phyloP scores from a whole-genome alignment of 257 asterid species.

The Nicotiana otophora region DNA sequence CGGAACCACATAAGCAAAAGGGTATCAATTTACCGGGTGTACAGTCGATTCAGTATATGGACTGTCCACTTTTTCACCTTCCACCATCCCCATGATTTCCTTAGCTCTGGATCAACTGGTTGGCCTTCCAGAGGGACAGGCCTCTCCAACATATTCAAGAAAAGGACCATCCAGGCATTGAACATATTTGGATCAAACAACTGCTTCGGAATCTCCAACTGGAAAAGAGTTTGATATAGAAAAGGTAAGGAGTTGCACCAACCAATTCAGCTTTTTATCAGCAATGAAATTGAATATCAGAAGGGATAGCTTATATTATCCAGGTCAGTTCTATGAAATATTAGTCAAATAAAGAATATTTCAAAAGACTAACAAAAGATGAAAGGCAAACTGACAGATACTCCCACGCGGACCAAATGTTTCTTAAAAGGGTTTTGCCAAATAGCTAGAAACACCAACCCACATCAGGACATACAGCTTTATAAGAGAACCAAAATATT shows the following conservation, averaged over 20 bases:
- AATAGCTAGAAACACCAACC: neutral
- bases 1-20: neutral
- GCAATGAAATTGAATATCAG: neutral
- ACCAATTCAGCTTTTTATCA: neutral
- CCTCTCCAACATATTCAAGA: slow-evolving; percentile 83
- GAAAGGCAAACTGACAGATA: neutral
- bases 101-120: slow-evolving; percentile 77
- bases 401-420: neutral
- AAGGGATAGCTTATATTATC: neutral
- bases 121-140: slow-evolving; percentile 94
- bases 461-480: neutral
- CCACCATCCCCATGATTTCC: slow-evolving; percentile 99
- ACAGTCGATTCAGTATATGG: slow-evolving; percentile 89
- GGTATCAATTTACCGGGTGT: slow-evolving; percentile 56
- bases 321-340: neutral
- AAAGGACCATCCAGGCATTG: slow-evolving; percentile 94
- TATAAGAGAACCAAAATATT: neutral
- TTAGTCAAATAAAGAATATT: neutral
- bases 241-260: slow-evolving; percentile 1
- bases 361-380: neutral
- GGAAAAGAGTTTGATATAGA: slow-evolving; percentile 15
- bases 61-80: slow-evolving; percentile 98
- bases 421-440: neutral
- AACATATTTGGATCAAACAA: slow-evolving; percentile 82
- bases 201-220: slow-evolving; percentile 97